phyloP scores from a whole-genome alignment of 345 rosid species.

The Melastoma malabathricum region DNA sequence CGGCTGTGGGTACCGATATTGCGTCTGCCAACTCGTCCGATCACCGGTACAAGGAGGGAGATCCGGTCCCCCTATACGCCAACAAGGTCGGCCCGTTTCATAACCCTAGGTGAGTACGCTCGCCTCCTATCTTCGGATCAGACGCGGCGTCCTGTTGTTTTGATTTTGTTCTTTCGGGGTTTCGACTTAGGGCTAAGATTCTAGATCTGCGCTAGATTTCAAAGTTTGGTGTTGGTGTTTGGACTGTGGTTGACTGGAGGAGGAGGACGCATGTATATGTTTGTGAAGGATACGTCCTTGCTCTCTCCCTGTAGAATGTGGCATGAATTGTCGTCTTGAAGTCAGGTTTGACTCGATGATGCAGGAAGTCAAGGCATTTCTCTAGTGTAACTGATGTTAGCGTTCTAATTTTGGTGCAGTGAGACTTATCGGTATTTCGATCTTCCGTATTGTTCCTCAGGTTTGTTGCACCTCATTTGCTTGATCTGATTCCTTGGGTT shows the following conservation, averaged over 20 bases:
- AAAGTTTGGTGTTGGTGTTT: too few relatives aligned
- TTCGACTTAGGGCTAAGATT: too few relatives aligned
- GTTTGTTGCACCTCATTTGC: conserved; percentile 8
- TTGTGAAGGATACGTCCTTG: too few relatives aligned
- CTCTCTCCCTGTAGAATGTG: too few relatives aligned
- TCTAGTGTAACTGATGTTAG: too few relatives aligned
- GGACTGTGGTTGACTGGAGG: too few relatives aligned
- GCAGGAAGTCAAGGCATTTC: too few relatives aligned
- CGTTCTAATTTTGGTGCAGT: conserved; percentile 12
- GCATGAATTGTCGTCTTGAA: too few relatives aligned
- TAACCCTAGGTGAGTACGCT: conserved; percentile 39
- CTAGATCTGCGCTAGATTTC: too few relatives aligned
- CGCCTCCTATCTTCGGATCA: not conserved
- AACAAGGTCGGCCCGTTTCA: conserved; percentile 64
- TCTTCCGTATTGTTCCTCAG: conserved; percentile 46
- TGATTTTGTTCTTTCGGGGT: not conserved
- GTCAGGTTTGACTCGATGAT: too few relatives aligned
- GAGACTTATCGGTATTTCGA: conserved; percentile 44
- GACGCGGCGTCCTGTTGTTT: too few relatives aligned
- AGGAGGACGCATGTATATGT: too few relatives aligned
- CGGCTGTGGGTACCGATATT: conserved; percentile 4
- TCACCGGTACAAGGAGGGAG: conserved; percentile 44
- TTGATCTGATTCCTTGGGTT: not conserved
- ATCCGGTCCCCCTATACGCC: conserved; percentile 42
- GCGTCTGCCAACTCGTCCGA: conserved; percentile 35